Conservation (phyloP, 139 green algal genomes). For the Volvox africanus region DNA sequence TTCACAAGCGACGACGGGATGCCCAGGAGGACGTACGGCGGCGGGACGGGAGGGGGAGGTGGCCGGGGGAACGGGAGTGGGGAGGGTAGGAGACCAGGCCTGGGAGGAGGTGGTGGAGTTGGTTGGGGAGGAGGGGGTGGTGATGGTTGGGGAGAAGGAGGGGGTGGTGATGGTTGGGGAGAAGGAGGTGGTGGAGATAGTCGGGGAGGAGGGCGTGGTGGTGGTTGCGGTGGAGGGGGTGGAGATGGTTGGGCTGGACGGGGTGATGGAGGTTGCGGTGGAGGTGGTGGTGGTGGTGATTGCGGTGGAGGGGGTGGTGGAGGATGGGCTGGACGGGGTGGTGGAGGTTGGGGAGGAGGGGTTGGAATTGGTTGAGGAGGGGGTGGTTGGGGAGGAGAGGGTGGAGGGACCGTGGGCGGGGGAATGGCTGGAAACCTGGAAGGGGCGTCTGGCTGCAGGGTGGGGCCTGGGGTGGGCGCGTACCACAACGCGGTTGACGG, state of each 20-base stretch:
- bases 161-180: too few species aligned
- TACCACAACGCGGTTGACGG: too few species aligned
- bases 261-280: not conserved
- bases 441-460: not conserved
- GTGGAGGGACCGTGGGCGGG: too few species aligned
- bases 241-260: not conserved
- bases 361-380: too few species aligned
- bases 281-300: not conserved
- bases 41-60: not conserved
- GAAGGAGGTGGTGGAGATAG: too few species aligned
- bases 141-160: not conserved
- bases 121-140: not conserved
- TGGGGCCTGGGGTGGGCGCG: too few species aligned
- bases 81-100: not conserved
- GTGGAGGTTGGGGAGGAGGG: not conserved
- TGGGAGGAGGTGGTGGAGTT: not conserved
- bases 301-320: not conserved
- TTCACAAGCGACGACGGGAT: not conserved
- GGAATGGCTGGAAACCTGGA: not conserved
- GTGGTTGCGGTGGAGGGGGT: not conserved
- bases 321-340: not conserved
- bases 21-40: not conserved
- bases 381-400: too few species aligned
- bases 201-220: too few species aligned
- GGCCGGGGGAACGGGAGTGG: not conserved